These are phyloP conservation scores for Fusarium transvaalense DNA, from an alignment of 2,329 filamentous ascomycete species.

Conservation along the genomic window DNA sequence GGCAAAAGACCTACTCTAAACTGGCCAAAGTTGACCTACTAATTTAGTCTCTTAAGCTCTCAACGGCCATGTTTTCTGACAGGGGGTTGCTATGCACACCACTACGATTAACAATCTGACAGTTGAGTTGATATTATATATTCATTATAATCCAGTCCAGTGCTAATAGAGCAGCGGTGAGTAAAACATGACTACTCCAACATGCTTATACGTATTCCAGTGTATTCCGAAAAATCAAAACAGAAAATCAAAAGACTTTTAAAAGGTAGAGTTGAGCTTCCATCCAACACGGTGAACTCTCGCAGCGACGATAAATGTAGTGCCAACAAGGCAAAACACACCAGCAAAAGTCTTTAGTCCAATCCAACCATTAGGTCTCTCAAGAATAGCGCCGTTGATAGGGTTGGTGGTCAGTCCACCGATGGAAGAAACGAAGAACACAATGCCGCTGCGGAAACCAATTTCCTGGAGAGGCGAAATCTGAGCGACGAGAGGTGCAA, in stretches of 20 bases:
- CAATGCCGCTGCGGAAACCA: constrained; percentile 52
- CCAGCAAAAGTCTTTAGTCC: constrained; percentile 55
- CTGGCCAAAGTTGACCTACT: too few species aligned
- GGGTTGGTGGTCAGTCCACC: constrained; percentile 69
- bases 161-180: not conserved
- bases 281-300: constrained; percentile 36
- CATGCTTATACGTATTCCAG: not conserved
- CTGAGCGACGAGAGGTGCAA: constrained; percentile 58
- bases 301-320: constrained; percentile 10
- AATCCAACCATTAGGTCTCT: constrained; percentile 47
- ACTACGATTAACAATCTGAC: too few species aligned
- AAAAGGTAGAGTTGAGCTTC: constrained; percentile 27
- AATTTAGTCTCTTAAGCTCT: too few species aligned
- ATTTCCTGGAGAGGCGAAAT: constrained; percentile 45
- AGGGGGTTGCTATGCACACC: too few species aligned
- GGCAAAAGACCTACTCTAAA: too few species aligned
- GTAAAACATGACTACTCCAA: not conserved
- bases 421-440: constrained; percentile 67
- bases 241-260: not conserved
- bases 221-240: not conserved
- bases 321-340: constrained; percentile 37
- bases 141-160: not conserved
- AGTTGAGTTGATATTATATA: not conserved
- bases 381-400: constrained; percentile 63
- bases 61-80: too few species aligned